Evolutionary conservation across 257 asterid species (phyloP), one percentile per base, ranked within the genome.

Genomic region (Eustoma russellianum): DNA sequence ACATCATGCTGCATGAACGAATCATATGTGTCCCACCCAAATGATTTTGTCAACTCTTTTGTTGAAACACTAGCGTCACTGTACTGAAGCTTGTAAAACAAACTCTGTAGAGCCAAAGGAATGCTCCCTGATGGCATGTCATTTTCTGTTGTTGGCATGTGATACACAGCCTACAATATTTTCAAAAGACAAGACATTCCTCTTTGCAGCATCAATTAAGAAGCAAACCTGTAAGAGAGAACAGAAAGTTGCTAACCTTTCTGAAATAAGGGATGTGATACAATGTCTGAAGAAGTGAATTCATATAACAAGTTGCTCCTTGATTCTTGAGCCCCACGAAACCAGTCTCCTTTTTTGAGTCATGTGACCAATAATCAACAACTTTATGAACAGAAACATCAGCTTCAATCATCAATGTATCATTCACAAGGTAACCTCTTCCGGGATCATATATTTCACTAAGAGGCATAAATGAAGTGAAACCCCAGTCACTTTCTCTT

Each of bases 1-100:
- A 78, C 93, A 33, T 83, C 93, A 70, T 80, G 93, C 72, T 80
- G 93, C 93, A 83, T 75, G 71, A 83, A 83, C 19, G 88, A 77
- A 64, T 83, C 93, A 68, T 80, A 80, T 46, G 86, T 75, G 57
- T 80, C 90, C 94, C 94, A 81, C 17, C 94, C 94, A 66, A 84
- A 84, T 41, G 94, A 81, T 66, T 81, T 81, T 0, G 94, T 84
- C 76, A 84, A 67, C 78, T 84, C 91, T 71, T 84, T 84, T 28
- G 94, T 84, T 65, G 94, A 79, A 18, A 81, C 94, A 71, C 91
- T 81, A 35, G 79, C 72, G 54, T 81, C 91, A 62, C 80, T 72
- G 64, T 81, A 84, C 72, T 84, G 88, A 68, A 83, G 80, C 81
- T 83, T 83, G 69, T 80, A 80, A 74, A 84, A 84, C 49, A 84